A percentile compares a stretch with the other conserved stretches of the same genome.
phyloP scores from a whole-genome alignment of 2,329 filamentous ascomycete genomes.

The Juglanconis oblonga region DNA sequence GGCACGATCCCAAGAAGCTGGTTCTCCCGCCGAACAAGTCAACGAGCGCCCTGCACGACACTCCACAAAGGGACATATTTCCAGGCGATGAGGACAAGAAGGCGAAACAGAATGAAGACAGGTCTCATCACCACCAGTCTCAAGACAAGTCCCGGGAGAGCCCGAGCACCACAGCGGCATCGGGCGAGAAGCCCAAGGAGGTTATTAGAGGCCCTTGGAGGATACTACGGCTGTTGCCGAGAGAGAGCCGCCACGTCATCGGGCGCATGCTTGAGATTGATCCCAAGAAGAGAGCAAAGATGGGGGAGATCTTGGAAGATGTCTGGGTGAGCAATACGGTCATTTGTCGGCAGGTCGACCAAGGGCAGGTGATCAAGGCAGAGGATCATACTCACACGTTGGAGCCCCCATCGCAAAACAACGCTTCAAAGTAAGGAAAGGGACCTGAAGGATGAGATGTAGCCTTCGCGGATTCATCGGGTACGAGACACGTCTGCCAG shows the following conservation, averaged over 20 bases:
- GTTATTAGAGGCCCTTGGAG: conserved; percentile 92
- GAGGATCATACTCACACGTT: conserved; percentile 81
- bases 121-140: conserved; percentile 6
- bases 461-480: background rate
- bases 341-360: conserved; percentile 76
- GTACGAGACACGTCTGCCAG: background rate
- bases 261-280: conserved; percentile 90
- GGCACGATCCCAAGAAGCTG: conserved; percentile 57
- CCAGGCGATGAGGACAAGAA: conserved; percentile 29
- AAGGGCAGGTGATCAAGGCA: conserved; percentile 68
- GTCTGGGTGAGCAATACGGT: conserved; percentile 84
- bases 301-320: conserved; percentile 83
- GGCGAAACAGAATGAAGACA: conserved; percentile 6
- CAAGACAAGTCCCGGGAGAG: conserved; percentile 29
- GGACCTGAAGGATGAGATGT: background rate
- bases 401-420: conserved; percentile 61
- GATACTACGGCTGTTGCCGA: conserved; percentile 78
- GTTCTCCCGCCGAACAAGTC: conserved; percentile 45
- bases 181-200: conserved; percentile 59
- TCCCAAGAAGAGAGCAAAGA: conserved; percentile 75
- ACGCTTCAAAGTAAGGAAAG: conserved; percentile 22
- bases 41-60: conserved; percentile 40
- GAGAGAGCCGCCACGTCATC: conserved; percentile 87
- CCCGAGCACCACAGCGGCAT: conserved; percentile 5
- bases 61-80: conserved; percentile 37